Percentiles rank a stretch among this genome's conserved stretches.
Conservation (phyloP, 345 rosid genomes). For the Brassica juncea region DNA sequence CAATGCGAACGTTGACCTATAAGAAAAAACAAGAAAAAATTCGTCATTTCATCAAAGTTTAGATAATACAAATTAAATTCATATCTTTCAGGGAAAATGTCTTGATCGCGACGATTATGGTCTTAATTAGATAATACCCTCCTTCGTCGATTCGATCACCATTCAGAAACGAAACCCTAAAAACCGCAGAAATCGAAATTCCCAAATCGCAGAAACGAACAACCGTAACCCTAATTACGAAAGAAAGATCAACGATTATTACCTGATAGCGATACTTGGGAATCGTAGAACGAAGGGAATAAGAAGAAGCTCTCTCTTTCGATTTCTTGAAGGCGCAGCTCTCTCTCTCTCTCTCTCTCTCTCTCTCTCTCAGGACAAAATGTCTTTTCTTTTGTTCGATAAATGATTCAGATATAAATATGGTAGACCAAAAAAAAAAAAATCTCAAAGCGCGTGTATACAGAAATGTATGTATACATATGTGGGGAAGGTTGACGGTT, state of each 20-base stretch:
- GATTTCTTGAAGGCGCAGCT: conserved; percentile 21
- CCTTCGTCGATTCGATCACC: background rate
- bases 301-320: conserved; percentile 18
- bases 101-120: background rate
- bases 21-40: background rate
- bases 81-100: background rate
- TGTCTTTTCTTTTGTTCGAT: conserved; percentile 35
- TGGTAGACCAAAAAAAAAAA: background rate
- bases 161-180: conserved; percentile 24
- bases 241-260: background rate
- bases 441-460: conserved; percentile 34
- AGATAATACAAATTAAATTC: background rate
- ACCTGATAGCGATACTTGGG: background rate
- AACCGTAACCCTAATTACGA: background rate
- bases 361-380: background rate
- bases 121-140: background rate
- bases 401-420: conserved; percentile 23
- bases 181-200: background rate
- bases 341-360: conserved; percentile 12
- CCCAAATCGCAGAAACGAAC: conserved; percentile 5
- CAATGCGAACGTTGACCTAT: conserved; percentile 30
- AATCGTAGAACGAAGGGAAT: conserved; percentile 9
- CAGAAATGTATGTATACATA: background rate
- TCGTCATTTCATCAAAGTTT: background rate
- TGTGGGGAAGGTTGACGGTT: conserved; percentile 16